A percentile compares a stretch with the other conserved stretches of the same genome.
Evolutionary conservation across 441 rosid genomes (phyloP).

Genomic region (California macrophylla): DNA sequence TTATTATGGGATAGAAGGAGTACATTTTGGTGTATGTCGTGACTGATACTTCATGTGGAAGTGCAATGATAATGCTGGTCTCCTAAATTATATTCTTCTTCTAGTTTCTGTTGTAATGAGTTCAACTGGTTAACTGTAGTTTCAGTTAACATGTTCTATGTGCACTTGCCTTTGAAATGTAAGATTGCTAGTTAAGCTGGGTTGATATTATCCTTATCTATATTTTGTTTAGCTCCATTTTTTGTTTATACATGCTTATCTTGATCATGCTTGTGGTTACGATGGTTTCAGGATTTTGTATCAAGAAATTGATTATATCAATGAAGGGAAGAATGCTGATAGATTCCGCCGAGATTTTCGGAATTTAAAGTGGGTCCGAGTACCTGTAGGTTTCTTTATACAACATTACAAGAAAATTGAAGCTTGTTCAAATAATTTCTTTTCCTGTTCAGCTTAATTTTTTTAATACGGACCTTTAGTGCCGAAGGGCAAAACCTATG

Average conservation of each 20-base stretch:
- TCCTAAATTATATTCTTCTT: too few relatives aligned
- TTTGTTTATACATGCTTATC: background rate
- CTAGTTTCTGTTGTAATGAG: too few relatives aligned
- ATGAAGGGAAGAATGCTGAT: conserved; percentile 91
- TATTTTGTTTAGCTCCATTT: too few relatives aligned
- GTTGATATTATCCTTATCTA: too few relatives aligned
- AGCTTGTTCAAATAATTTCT: background rate
- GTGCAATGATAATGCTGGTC: too few relatives aligned
- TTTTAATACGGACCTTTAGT: background rate
- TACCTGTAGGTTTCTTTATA: conserved; percentile 58
- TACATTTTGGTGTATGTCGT: too few relatives aligned
- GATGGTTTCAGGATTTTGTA: conserved; percentile 62
- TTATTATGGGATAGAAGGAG: too few relatives aligned
- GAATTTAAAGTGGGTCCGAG: conserved; percentile 83
- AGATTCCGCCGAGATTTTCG: conserved; percentile 80
- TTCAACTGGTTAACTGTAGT: too few relatives aligned
- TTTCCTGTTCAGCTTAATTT: background rate
- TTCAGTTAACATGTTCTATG: too few relatives aligned
- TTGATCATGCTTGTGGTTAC: conserved; percentile 11
- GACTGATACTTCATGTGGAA: too few relatives aligned
- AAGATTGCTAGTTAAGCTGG: too few relatives aligned
- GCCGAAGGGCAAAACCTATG: background rate
- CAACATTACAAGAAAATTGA: conserved; percentile 15
- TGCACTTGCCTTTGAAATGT: too few relatives aligned
- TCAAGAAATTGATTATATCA: conserved; percentile 85